These are phyloP conservation scores for Rhodamnia argentea DNA, from an alignment of 345 rosid species.

Conservation along the genomic window DNA sequence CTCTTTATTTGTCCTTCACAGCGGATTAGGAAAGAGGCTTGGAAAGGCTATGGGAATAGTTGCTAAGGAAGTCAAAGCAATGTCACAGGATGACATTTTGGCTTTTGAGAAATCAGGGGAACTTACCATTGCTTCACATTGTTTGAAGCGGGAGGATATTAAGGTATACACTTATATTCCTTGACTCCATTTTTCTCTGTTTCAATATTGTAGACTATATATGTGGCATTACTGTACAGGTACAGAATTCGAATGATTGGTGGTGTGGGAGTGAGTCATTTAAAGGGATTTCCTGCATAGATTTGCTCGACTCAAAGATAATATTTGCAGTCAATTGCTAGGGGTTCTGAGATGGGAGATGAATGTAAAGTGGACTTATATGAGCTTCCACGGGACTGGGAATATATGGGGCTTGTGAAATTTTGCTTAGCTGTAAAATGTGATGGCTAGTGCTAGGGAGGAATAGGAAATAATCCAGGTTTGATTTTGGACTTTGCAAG, in stretches of 20 bases:
- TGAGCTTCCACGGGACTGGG: background rate
- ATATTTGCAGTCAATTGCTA: background rate
- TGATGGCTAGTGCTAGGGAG: background rate
- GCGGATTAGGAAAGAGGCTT: slow-evolving; percentile 82
- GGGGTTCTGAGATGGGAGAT: background rate
- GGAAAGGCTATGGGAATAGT: slow-evolving; percentile 91
- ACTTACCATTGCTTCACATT: slow-evolving; percentile 63
- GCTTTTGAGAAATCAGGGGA: slow-evolving; percentile 69
- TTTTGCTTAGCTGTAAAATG: background rate
- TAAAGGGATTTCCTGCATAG: background rate
- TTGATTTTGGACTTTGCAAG: background rate
- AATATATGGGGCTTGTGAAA: background rate
- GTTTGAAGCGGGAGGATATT: slow-evolving; percentile 59
- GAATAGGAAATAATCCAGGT: background rate
- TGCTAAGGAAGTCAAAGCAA: slow-evolving; percentile 68
- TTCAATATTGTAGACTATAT: background rate
- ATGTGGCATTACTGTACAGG: background rate
- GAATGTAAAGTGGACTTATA: background rate
- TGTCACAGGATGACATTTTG: slow-evolving; percentile 81
- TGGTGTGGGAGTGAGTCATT: background rate
- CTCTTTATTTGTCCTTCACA: slow-evolving; percentile 16
- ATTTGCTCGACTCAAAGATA: background rate
- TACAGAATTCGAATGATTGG: background rate
- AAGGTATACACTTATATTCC: slow-evolving; percentile 29
- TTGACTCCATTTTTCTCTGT: background rate